Conservation (phyloP, 2,329 filamentous ascomycete genomes). For the Acrocalymma vagum region DNA sequence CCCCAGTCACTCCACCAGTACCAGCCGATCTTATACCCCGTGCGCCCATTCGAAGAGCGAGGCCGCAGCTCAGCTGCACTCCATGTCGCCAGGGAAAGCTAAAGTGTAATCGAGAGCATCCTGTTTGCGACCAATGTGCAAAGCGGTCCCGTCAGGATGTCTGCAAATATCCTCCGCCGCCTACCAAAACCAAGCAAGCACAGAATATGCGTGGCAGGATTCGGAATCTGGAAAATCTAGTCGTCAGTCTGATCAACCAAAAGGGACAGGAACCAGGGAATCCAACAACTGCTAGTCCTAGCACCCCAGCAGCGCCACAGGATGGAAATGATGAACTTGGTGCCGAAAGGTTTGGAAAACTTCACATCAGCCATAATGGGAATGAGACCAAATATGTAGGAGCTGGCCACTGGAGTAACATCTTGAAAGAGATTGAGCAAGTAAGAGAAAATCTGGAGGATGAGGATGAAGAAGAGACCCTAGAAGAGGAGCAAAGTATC, state of each 20-base stretch:
- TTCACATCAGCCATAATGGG: slow-evolving; percentile 24
- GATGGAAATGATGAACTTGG: slow-evolving; percentile 7
- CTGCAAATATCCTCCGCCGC: slow-evolving; percentile 36
- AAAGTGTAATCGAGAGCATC: slow-evolving; percentile 38
- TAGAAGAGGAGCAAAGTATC: slow-evolving; percentile 29
- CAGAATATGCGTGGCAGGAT: slow-evolving; percentile 41
- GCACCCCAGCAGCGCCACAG: background rate
- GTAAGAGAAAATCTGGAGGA: slow-evolving; percentile 34
- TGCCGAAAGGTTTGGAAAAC: slow-evolving; percentile 24
- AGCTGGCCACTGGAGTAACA: slow-evolving; percentile 32
- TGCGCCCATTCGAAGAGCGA: slow-evolving; percentile 29
- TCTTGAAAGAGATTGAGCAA: slow-evolving; percentile 38
- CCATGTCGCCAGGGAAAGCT: slow-evolving; percentile 39
- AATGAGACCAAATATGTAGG: slow-evolving; percentile 31
- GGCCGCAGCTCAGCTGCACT: slow-evolving; percentile 35
- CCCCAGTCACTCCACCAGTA: slow-evolving; percentile 5
- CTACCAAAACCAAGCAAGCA: slow-evolving; percentile 29
- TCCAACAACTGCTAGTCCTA: background rate
- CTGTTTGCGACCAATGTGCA: slow-evolving; percentile 37
- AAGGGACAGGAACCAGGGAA: slow-evolving; percentile 31
- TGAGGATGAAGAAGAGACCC: slow-evolving; percentile 20
- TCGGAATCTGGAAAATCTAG: slow-evolving; percentile 35
- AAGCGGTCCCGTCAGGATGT: slow-evolving; percentile 30
- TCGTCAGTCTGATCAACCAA: slow-evolving; percentile 38
- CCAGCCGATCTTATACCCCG: slow-evolving; percentile 17